These are phyloP conservation scores for Hansenula lynferdii DNA, from an alignment of 1,139 yeast species.

Conservation along the genomic window DNA sequence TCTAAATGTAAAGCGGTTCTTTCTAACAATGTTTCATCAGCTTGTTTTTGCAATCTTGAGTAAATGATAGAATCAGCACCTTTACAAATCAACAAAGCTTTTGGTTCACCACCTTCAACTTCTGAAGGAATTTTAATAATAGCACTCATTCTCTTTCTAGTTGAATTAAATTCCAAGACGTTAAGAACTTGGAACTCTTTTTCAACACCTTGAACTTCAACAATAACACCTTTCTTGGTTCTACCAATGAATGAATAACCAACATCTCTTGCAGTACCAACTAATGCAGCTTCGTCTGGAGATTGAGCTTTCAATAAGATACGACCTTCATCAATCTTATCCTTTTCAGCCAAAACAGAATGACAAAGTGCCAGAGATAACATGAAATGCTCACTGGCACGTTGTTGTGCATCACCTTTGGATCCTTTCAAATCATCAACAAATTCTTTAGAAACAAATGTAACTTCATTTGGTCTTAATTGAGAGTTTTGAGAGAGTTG, in stretches of 20 bases:
- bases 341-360: constrained; percentile 78
- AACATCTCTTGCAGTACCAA: constrained; percentile 86
- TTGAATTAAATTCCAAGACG: constrained; percentile 80
- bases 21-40: constrained; percentile 38
- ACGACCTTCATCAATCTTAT: constrained; percentile 49
- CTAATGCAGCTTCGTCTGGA: constrained; percentile 98
- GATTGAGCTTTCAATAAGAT: constrained; percentile 85
- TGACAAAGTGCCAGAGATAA: constrained; percentile 86
- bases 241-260: constrained; percentile 81
- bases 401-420: constrained; percentile 51
- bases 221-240: constrained; percentile 62
- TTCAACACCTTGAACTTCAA: constrained; percentile 72
- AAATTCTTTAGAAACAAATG: constrained; percentile 73
- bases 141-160: constrained; percentile 96
- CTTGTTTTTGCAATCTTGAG: constrained; percentile 51
- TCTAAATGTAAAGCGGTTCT: constrained; percentile 83
- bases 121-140: constrained; percentile 53
- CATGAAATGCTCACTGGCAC: constrained; percentile 75
- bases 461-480: constrained; percentile 53
- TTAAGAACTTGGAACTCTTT: constrained; percentile 71
- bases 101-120: constrained; percentile 29
- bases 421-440: constrained; percentile 48
- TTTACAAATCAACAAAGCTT: constrained; percentile 64
- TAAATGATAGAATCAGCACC: constrained; percentile 95
- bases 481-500: constrained; percentile 48